Percentiles rank a stretch among this genome's conserved stretches.
phyloP scores from a whole-genome alignment of 768 basidiomycete species.

The Hydnum rufescens region DNA sequence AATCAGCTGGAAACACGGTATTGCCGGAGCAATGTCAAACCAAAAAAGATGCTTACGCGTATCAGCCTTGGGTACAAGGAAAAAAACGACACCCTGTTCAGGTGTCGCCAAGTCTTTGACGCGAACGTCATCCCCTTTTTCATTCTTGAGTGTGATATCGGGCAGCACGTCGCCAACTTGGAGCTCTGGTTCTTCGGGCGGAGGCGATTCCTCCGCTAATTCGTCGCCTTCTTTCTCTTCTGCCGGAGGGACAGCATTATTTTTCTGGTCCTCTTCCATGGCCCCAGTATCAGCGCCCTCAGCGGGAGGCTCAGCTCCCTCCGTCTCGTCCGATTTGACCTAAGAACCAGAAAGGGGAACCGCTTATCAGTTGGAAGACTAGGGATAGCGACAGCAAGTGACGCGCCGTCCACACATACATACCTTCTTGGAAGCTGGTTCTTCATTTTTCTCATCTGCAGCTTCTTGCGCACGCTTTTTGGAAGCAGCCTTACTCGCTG shows the following conservation, averaged over 20 bases:
- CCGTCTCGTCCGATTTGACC: neutral
- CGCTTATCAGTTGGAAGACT: neutral
- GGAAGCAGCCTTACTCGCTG: slow-evolving; percentile 7
- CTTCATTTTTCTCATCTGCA: slow-evolving; percentile 12
- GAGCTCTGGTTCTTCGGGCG: slow-evolving; percentile 23
- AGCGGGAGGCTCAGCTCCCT: neutral
- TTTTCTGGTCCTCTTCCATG: neutral
- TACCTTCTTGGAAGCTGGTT: neutral
- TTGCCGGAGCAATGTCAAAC: neutral
- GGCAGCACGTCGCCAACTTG: slow-evolving; percentile 63
- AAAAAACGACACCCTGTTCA: slow-evolving; percentile 62
- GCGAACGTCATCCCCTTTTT: slow-evolving; percentile 63
- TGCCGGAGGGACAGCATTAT: slow-evolving; percentile 10
- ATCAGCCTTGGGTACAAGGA: slow-evolving; percentile 70
- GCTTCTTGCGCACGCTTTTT: slow-evolving; percentile 10
- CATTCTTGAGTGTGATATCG: slow-evolving; percentile 57
- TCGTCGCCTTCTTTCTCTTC: neutral
- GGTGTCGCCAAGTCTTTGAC: slow-evolving; percentile 34
- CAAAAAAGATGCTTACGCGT: slow-evolving; percentile 34
- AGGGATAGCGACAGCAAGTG: neutral
- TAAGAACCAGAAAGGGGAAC: neutral
- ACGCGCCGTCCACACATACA: neutral
- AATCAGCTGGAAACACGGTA: slow-evolving; percentile 1
- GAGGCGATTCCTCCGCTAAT: no score
- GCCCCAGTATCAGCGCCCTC: neutral